These are phyloP conservation scores for Acanthamoeba comandoni DNA, from an alignment of 208 protist species.

Conservation along the genomic window DNA sequence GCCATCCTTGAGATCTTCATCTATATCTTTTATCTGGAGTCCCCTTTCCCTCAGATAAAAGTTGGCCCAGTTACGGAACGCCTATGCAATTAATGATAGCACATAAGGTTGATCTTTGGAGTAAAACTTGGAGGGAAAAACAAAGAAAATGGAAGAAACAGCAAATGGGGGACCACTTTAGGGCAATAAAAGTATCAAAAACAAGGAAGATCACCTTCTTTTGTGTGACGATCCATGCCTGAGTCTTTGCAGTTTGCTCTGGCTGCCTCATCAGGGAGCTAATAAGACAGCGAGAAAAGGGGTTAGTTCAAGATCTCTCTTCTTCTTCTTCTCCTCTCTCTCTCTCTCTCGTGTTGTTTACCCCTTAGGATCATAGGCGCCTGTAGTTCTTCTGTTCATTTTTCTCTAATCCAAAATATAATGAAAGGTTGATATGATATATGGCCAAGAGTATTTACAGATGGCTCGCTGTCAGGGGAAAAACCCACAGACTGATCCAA, in stretches of 20 bases:
- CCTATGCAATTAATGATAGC: slow-evolving; percentile 4
- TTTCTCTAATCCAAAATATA: background rate
- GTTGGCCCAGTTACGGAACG: slow-evolving; percentile 73
- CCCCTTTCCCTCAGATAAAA: slow-evolving; percentile 67
- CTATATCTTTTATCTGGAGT: slow-evolving; percentile 54
- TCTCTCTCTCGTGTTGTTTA: background rate
- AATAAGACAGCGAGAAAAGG: background rate
- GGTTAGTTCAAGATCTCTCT: background rate
- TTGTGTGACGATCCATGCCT: slow-evolving; percentile 42
- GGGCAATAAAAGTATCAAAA: no score
- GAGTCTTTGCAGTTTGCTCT: slow-evolving; percentile 28
- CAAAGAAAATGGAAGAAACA: no score
- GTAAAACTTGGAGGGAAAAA: background rate
- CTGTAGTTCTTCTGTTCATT: no score
- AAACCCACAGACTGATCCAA: background rate
- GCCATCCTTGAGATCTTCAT: slow-evolving; percentile 66
- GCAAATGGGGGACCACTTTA: no score
- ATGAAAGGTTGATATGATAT: background rate
- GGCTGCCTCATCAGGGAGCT: slow-evolving; percentile 41
- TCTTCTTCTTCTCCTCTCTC: background rate
- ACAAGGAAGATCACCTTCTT: background rate
- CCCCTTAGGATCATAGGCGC: background rate
- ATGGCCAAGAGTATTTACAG: no score
- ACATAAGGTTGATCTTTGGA: background rate
- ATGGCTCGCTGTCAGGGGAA: background rate